Evolutionary conservation across 2,329 filamentous ascomycete genomes (phyloP), one percentile per base, ranked within the genome.

Genomic region (Fusarium lateritium): DNA sequence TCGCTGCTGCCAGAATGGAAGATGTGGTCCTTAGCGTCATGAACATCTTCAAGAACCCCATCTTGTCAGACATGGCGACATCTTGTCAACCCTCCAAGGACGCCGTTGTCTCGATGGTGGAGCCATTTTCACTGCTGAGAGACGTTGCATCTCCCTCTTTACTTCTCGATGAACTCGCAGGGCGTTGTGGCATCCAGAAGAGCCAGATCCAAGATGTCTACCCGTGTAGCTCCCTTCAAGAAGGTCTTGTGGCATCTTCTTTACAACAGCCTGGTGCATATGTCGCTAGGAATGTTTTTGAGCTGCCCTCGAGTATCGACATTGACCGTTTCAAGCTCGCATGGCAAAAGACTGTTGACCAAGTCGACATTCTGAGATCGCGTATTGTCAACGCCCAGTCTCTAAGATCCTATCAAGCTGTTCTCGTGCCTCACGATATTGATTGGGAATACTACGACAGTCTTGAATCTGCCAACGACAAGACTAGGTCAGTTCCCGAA

Each of bases 361-460:
- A 40, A 2, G 67, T 72, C 6, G 60, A 69, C 9, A 76, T 76
- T 14, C 7, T 76, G 17, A 65, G 74, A 54, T 66, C 73, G 0
- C 70, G 74, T 1, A 74, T 76, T 22, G 63, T 76, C 5, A 73
- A 66, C 36, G 21, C 60, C 6, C 34, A 44, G 15, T 59, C 66
- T 0, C 40, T 65, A 11, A 72, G 47, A 36, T 71, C 69, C 0
- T 71, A 73, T 10, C 72, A 72, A 54, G 62, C n/a, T 7, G 53
- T 74, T 6, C 34, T 72, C 4, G 21, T 44, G 6, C 47, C 71
- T 9, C 42, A 49, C 14, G 24, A 19, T 0, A 65, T 74, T 6
- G 19, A 55, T 1, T 74, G 70, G 72, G 45, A 56, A 0, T 6
- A 56, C 21, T 17, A 50, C 7, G 43, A 4, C 2, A 71, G 22